Base-by-base conservation (phyloP, 208 protist species). In the Acanthamoeba royreba region DNA sequence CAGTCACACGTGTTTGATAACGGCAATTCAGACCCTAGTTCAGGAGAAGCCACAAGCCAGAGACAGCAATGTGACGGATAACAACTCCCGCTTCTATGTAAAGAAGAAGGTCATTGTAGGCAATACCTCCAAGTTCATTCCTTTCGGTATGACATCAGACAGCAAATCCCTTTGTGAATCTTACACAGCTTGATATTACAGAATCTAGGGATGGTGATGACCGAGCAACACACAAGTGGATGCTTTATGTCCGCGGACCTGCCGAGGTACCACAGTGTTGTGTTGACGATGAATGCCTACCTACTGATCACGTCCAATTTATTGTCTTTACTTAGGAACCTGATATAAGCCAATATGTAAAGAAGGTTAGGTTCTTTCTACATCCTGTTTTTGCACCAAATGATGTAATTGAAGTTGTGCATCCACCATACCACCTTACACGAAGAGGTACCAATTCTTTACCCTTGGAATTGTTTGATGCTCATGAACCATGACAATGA, bases 321-420 rank as follows among this genome's bases (percentile, higher is more conserved):
- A 46, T 46, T 81, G 31, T 8, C 1, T 63, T 11, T 91, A 13
- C 4, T 28, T 49, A 92, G 49, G 74, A 86, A 35, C 92, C 69
- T 5, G 69, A 88, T 47, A 55, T 94, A 19, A 85, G 49, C 31
- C 45, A 58, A 4, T 94, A 69, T 33, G 92, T 94, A 25, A 52
- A 35, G 38, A 95, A 94, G 77, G 94, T 92, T 11, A 25, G 94
- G 15, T 95, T 95, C 53, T 95, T 94, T 52, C 72, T 95, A 4
- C 94, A 95, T 53, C 94, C 94, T 13, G 92, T 61, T 22, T 95
- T 94, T 63, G 83, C 83, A 33, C 94, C 94, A 8, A 83, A 95
- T 55, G 94, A 95, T 66, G 38, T 94, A 11, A 79, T 95, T 25
- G 94, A 95, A 63, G 85, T 95, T n/a, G 45, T 74, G 31, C 49